phyloP scores from a whole-genome alignment of 805 yeast species.

The Wickerhamiella parazyma region DNA sequence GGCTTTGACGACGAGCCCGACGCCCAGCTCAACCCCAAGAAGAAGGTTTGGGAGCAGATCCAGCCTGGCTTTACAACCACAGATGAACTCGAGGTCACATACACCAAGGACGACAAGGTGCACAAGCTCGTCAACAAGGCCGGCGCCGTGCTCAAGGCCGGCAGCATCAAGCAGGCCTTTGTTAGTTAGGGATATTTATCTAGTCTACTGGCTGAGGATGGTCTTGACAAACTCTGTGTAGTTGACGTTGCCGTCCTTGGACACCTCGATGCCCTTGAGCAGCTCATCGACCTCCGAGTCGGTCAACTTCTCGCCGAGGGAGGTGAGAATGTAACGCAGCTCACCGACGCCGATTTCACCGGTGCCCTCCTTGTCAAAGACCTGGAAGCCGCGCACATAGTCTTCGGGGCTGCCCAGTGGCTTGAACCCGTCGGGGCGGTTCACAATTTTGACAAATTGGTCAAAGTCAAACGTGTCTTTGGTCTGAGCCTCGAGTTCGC shows the following conservation, averaged over 20 bases:
- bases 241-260: slow-evolving; percentile 88
- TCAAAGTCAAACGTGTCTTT: slow-evolving; percentile 47
- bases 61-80: slow-evolving; percentile 85
- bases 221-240: slow-evolving; percentile 87
- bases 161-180: slow-evolving; percentile 58
- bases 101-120: slow-evolving; percentile 55
- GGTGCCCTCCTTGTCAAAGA: slow-evolving; percentile 87
- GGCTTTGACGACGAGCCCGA: slow-evolving; percentile 83
- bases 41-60: slow-evolving; percentile 91
- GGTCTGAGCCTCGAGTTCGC: slow-evolving; percentile 37
- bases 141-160: slow-evolving; percentile 66
- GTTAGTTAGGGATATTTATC: slow-evolving; percentile 30
- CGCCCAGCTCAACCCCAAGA: slow-evolving; percentile 89
- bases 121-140: slow-evolving; percentile 61
- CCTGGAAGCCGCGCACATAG: slow-evolving; percentile 91
- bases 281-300: slow-evolving; percentile 92
- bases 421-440: slow-evolving; percentile 70
- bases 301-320: slow-evolving; percentile 85
- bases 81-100: slow-evolving; percentile 62
- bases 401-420: slow-evolving; percentile 83
- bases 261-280: slow-evolving; percentile 86
- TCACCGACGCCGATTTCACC: slow-evolving; percentile 98
- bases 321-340: slow-evolving; percentile 83
- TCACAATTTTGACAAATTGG: slow-evolving; percentile 59
- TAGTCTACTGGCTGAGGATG: slow-evolving; percentile 9